Evolutionary conservation across 75 land plant species (phyloP).

Genomic region (Cupressus sempervirens): DNA sequence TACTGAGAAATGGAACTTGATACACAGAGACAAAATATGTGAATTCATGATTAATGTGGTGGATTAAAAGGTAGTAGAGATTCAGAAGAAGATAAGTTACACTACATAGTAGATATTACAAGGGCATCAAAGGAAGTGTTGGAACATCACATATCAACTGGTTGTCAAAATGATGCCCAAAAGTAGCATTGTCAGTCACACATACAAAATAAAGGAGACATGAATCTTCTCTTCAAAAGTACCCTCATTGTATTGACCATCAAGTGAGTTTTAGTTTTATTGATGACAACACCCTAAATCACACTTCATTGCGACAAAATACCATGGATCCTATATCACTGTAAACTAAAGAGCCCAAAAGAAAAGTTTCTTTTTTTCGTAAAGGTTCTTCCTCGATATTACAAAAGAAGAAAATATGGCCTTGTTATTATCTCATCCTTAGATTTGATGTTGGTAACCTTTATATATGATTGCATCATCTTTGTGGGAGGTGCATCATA

Average conservation of each 20-base stretch:
- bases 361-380: neutral
- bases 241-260: neutral
- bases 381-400: neutral
- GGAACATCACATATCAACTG: neutral
- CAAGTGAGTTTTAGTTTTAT: neutral
- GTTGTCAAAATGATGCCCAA: neutral
- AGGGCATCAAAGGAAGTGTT: neutral
- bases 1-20: neutral
- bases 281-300: neutral
- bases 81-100: neutral
- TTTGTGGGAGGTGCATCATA: neutral
- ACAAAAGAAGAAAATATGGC: conserved; percentile 1
- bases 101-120: neutral
- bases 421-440: conserved; percentile 8
- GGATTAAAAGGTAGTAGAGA: neutral
- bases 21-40: neutral
- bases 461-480: neutral
- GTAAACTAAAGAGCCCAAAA: neutral
- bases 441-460: conserved; percentile 2
- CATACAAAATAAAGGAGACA: neutral
- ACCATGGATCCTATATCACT: neutral
- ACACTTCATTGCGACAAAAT: neutral
- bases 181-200: neutral
- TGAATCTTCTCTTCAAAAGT: neutral
- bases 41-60: neutral